Base-by-base conservation (phyloP, 768 basidiomycete species). In the Tubosaeta sp. region DNA sequence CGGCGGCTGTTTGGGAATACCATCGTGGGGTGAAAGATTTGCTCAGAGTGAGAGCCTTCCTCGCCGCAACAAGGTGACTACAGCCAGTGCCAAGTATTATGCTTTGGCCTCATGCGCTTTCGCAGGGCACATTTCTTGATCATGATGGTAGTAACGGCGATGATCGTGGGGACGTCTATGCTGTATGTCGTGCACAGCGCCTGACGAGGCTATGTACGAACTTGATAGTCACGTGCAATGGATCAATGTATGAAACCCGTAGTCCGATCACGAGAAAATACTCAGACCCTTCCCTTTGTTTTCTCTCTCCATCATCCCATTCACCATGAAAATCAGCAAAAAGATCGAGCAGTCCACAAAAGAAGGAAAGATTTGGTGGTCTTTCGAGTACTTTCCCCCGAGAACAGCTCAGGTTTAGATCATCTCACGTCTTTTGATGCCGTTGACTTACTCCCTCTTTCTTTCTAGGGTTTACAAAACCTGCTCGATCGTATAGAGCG, bases 341-440 rank as follows among this genome's bases (percentile, higher is more conserved):
- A 97, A 95, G 76, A 91, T 97, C 42, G 79, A 85, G 57, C 84
- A 91, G 69, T 90, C 90, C 44, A 74, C 82, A 55, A 85, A 87
- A 67, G 88, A 95, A 61, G 85, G 87, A 57, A 84, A 91, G 64
- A 74, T 91, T 54, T 97, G 94, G 88, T 99, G 95, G 95, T 94
- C 91, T 34, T 98, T 99, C 68, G 95, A 99, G 68, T 98, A 94
- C 74, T 98, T 99, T 65, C 95, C 97, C 51, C 95, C 91, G 19
- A 78, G 94, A 57, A 97, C 94, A 32, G 92, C 92, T 46, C 94
- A 95, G 83, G 91, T 92, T 56, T 53, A 70, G 63, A 35, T 51
- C 34, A 29, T 17, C 45, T 52, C 13, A 34, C 16, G 43, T 41
- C 26, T 37, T 32, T 29, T 50, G 53, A 37, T 25, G 58, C 38